Percentiles rank a stretch among this genome's conserved stretches.
Conservation (phyloP, 768 basidiomycete species). For the Russula sp. region DNA sequence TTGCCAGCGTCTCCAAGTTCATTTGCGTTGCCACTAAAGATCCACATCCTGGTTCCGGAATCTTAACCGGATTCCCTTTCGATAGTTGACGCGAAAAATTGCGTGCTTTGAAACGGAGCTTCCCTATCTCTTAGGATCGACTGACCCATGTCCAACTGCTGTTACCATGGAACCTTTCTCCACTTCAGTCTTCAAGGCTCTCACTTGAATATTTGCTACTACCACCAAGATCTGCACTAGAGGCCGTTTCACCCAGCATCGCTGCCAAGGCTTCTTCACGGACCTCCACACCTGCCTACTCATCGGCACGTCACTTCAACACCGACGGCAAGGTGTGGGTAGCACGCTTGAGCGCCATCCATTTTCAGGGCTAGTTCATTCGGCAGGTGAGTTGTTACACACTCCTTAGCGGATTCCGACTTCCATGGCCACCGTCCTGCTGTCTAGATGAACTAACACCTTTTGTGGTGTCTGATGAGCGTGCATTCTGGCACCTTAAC, state of each 20-base stretch:
- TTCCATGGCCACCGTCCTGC: no score
- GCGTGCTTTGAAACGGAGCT: slow-evolving; percentile 63
- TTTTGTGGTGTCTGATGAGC: no score
- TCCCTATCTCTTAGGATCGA: slow-evolving; percentile 74
- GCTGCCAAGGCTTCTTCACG: slow-evolving; percentile 72
- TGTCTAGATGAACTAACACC: no score
- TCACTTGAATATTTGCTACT: slow-evolving; percentile 88
- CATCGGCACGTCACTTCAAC: slow-evolving; percentile 63
- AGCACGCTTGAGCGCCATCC: slow-evolving; percentile 84
- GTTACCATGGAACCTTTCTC: no score
- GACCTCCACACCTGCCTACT: slow-evolving; percentile 76
- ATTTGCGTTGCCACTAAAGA: not conserved
- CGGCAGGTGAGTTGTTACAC: slow-evolving; percentile 87
- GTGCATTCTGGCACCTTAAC: no score
- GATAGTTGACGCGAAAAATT: no score
- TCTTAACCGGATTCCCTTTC: slow-evolving; percentile 59
- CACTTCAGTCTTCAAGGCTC: no score
- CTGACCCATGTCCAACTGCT: no score
- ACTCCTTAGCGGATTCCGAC: slow-evolving; percentile 84
- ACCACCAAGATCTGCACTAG: slow-evolving; percentile 84
- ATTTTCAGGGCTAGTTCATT: slow-evolving; percentile 89
- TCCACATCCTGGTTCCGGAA: not conserved
- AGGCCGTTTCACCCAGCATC: slow-evolving; percentile 67
- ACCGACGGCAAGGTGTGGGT: slow-evolving; percentile 78
- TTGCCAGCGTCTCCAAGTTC: not conserved